These are phyloP conservation scores for Cadophora luteo-olivacea DNA, from an alignment of 2,329 filamentous ascomycete genomes.

Conservation along the genomic window DNA sequence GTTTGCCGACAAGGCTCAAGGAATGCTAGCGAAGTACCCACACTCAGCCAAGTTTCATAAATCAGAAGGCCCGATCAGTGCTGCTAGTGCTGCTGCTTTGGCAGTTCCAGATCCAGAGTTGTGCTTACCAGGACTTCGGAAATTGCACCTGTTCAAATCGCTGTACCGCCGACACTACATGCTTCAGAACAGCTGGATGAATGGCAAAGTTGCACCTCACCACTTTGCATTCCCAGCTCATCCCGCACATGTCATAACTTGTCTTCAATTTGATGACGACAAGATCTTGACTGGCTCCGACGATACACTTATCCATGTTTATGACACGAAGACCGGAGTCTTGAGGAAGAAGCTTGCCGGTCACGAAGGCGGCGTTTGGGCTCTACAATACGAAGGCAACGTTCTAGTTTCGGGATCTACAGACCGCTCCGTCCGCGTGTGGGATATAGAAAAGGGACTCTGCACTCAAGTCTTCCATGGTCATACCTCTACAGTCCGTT, in stretches of 20 bases:
- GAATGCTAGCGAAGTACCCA: slow-evolving; percentile 34
- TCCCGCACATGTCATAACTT: slow-evolving; percentile 95
- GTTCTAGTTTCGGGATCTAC: slow-evolving; percentile 95
- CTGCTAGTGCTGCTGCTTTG: slow-evolving; percentile 81
- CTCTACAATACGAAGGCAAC: slow-evolving; percentile 94
- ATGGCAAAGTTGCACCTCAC: slow-evolving; percentile 79
- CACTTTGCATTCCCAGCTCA: slow-evolving; percentile 98
- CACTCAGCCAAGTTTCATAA: slow-evolving; percentile 43
- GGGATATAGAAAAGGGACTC: slow-evolving; percentile 93
- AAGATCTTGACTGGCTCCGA: slow-evolving; percentile 98
- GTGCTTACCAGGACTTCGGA: slow-evolving; percentile 78
- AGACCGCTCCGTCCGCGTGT: slow-evolving; percentile 96
- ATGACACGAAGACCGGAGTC: slow-evolving; percentile 93
- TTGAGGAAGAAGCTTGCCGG: slow-evolving; percentile 84
- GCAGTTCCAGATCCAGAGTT: slow-evolving; percentile 84
- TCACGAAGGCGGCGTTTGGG: slow-evolving; percentile 98
- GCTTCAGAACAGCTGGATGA: slow-evolving; percentile 92
- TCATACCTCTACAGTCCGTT: slow-evolving; percentile 96
- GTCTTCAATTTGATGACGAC: slow-evolving; percentile 95
- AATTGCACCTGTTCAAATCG: slow-evolving; percentile 93
- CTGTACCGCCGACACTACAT: slow-evolving; percentile 92
- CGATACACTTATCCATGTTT: slow-evolving; percentile 96
- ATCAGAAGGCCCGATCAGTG: slow-evolving; percentile 84
- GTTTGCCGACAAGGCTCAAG: slow-evolving; percentile 38
- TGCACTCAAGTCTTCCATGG: slow-evolving; percentile 97